Evolutionary conservation across 108 stramenopile genomes (phyloP).

Genomic region (Nitzschia putrida): DNA sequence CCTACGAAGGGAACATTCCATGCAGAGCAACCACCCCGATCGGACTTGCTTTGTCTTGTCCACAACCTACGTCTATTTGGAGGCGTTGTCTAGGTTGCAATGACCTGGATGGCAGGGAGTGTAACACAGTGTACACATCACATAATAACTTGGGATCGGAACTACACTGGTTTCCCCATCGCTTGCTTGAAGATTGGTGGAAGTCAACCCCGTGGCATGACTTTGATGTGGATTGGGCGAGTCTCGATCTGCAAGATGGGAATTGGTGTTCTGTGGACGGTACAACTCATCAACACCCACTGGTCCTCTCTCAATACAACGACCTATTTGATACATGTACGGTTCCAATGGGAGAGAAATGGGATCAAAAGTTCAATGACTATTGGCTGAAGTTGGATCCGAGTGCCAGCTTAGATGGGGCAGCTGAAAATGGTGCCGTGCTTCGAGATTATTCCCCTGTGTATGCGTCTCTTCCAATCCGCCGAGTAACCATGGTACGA

Average conservation of each 20-base stretch:
- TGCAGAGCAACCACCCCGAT: conserved; percentile 52
- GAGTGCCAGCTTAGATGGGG: background rate
- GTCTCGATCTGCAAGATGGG: background rate
- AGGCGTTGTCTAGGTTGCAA: background rate
- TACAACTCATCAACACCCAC: background rate
- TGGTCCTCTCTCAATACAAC: background rate
- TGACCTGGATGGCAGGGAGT: conserved; percentile 12
- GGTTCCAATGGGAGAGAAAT: background rate
- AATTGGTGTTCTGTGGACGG: background rate
- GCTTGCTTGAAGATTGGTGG: conserved; percentile 41
- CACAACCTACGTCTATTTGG: background rate
- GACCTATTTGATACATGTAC: background rate
- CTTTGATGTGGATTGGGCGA: background rate
- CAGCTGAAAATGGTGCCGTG: background rate
- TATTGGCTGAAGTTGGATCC: conserved; percentile 7
- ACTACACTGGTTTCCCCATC: conserved; percentile 49
- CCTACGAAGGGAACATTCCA: conserved; percentile 31
- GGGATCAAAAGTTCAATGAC: background rate
- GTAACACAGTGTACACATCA: conserved; percentile 36
- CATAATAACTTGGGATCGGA: conserved; percentile 46
- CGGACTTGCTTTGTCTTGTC: conserved; percentile 46
- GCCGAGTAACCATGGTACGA: conserved; percentile 39
- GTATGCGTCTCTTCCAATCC: conserved; percentile 43
- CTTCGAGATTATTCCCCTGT: conserved; percentile 28
- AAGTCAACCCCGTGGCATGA: conserved; percentile 8